Base-by-base conservation (phyloP, 345 rosid genomes). In the Orychophragmus violaceus region DNA sequence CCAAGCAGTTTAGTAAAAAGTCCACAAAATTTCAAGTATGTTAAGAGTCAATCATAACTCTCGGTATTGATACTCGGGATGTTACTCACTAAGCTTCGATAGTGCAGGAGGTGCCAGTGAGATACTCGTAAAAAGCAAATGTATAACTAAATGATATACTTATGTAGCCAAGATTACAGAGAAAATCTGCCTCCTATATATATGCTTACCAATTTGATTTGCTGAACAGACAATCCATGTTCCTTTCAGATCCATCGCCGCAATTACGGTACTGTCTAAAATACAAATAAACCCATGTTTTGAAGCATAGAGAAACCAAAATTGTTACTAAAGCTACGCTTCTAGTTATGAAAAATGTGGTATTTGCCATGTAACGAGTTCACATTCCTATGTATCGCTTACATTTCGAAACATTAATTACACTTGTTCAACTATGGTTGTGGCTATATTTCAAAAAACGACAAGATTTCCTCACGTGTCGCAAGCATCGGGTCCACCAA, bases 401-500 rank as follows among this genome's bases (percentile, higher is more conserved):
- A 42, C 22, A 21, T 41, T 35, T 62, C n/a, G 24, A 51, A 19
- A 55, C 4, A 14, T n/a, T 25, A 51, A 6, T 14, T 21, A 46
- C 24, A 63, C 8, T 62, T 4, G 23, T 52, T 56, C 41, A 12
- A 45, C 3, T 62, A 28, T 11, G 44, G 44, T 29, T 27, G 63
- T 62, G 62, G 62, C 74, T 46, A 59, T 22, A 32, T 32, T 46
- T 7, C 49, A 58, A n/a, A n/a, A n/a, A n/a, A n/a, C n/a, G n/a
- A n/a, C 9, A 21, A 56, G 59, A 37, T 17, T 19, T 35, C 3
- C 51, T 53, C 58, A 93, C 99, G 95, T 70, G 97, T 90, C 74
- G 95, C 97, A 62, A 88, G 72, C 88, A 90, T 82, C 33, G 97
- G 97, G 73, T 94, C 97, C 22, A 88, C 92, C 64, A 94, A 85